Base-by-base conservation (phyloP, 192 early-diverging fungal species). In the Coemansia sp. region DNA sequence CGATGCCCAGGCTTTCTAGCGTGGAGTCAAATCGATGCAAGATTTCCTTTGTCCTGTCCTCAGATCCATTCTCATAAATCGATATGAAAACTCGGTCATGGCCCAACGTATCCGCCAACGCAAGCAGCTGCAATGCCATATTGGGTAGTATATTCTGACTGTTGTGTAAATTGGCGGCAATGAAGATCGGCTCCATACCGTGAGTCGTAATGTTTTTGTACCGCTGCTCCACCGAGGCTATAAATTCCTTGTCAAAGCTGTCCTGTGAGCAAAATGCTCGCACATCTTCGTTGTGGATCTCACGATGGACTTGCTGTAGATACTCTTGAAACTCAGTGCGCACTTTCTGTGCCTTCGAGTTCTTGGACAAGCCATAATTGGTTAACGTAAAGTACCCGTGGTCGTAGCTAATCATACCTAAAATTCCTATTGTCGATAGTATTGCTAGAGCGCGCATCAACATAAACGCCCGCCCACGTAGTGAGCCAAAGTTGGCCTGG, bases 21-120 rank as follows among this genome's bases (percentile, higher is more conserved):
- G 65, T 64, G 5, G 34, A 4, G 10, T 62, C 20, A 11, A 83
- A 70, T 24, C 39, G 55, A n/a, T 24, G 62, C 43, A 86, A 63
- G 22, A 84, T 76, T 5, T 49, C 27, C 40, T 75, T 77, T 40
- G 85, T 86, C 12, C 36, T 46, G 47, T 86, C 85, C 0, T 65
- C 43, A 5, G 81, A 84, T 31, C 78, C 85, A 63, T 81, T 86
- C 44, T 86, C 85, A 55, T 73, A 86, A 12, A 86, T 67, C n/a
- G 82, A 84, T 24, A 86, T n/a, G 65, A 84, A 86, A 15, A 81
- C 39, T 1, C 46, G 65, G 10, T 69, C 13, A n/a, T 52, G 74
- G 2, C 82, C 85, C 47, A 86, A 62, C 15, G 74, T 38, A 16
- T 71, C 63, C 7, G 77, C 67, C 16, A 86, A 40, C 1, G 67